phyloP scores from a whole-genome alignment of 2,329 filamentous ascomycete genomes.

The Phaeosphaeria sp. region DNA sequence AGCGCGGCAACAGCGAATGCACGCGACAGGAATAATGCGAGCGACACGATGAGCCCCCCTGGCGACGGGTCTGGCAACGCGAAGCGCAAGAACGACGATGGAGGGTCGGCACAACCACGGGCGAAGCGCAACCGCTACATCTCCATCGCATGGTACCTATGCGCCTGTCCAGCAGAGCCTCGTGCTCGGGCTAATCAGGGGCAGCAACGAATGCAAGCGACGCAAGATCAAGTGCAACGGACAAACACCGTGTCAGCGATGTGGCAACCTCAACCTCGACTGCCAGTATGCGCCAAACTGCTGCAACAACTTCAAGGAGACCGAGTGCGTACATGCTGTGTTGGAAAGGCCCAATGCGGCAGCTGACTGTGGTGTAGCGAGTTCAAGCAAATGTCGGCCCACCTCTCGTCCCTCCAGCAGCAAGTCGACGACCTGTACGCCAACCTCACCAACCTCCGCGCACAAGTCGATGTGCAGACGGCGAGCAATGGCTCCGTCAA shows the following conservation, averaged over 20 bases:
- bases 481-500: constrained; percentile 34
- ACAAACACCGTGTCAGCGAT: constrained; percentile 68
- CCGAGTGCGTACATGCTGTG: constrained; percentile 61
- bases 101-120: constrained; percentile 53
- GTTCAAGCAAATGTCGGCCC: constrained; percentile 79
- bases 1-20: constrained; percentile 16
- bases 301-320: constrained; percentile 87
- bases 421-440: constrained; percentile 81
- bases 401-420: constrained; percentile 78
- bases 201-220: constrained; percentile 68
- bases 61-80: constrained; percentile 27
- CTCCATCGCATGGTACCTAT: constrained; percentile 67
- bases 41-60: constrained; percentile 43
- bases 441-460: constrained; percentile 71
- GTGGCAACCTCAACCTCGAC: constrained; percentile 68
- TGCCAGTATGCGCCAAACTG: constrained; percentile 72
- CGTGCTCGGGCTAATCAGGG: constrained; percentile 15
- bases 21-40: constrained; percentile 29
- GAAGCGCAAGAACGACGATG: constrained; percentile 56
- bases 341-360: background rate
- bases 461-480: constrained; percentile 48
- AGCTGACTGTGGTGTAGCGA: constrained; percentile 58
- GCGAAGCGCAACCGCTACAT: constrained; percentile 72
- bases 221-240: constrained; percentile 74
- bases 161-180: constrained; percentile 34